phyloP scores from a whole-genome alignment of 2,329 filamentous ascomycete genomes.

The Calonectria henricotiae region DNA sequence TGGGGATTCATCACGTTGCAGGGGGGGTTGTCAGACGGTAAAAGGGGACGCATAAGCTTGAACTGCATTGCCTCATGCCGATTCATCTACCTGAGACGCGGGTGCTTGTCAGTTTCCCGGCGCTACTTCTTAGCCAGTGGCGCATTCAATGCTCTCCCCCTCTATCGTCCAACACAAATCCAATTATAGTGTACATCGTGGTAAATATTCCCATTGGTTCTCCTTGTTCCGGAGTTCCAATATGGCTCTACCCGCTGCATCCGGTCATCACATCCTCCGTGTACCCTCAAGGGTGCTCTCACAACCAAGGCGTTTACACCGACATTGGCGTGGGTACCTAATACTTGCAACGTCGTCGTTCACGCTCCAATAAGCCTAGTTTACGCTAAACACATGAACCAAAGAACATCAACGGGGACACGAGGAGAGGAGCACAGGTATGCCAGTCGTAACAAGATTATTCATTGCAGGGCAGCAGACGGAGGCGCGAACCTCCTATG shows the following conservation, averaged over 20 bases:
- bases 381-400: constrained; percentile 31
- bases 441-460: constrained; percentile 55
- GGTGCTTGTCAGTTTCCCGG: constrained; percentile 17
- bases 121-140: not conserved
- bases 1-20: constrained; percentile 11
- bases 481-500: constrained; percentile 58
- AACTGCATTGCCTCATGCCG: constrained; percentile 24
- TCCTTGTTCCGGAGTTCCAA: constrained; percentile 8
- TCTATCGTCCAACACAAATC: not conserved
- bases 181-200: not conserved
- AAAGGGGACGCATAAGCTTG: constrained; percentile 31
- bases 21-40: constrained; percentile 1
- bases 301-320: not conserved
- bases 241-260: constrained; percentile 22
- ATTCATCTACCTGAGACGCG: constrained; percentile 38
- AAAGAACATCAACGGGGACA: constrained; percentile 27
- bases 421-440: constrained; percentile 45
- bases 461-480: constrained; percentile 53
- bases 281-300: not conserved
- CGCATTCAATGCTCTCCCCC: constrained; percentile 4
- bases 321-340: constrained; percentile 7
- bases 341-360: constrained; percentile 10
- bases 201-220: constrained; percentile 18
- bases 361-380: not conserved
- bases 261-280: constrained; percentile 10